Evolutionary conservation across 768 basidiomycete species (phyloP).

Genomic region (Dioszegia aurantiaca): DNA sequence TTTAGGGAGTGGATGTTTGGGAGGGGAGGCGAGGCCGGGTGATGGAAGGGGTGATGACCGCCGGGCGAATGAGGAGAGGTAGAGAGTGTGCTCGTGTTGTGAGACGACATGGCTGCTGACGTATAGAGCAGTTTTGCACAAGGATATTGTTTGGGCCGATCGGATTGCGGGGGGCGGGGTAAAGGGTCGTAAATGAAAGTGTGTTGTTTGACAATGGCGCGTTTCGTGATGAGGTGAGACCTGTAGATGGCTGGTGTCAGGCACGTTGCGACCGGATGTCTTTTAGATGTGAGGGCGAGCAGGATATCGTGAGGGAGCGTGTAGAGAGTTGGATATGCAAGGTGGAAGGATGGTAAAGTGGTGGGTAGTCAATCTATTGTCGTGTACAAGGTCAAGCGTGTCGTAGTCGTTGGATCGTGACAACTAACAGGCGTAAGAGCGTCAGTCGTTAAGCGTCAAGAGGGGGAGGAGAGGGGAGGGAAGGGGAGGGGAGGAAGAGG

Average conservation of each 20-base stretch:
- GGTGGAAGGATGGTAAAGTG: not conserved
- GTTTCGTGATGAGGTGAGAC: not conserved
- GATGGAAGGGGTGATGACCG: slow-evolving; percentile 11
- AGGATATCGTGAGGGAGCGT: too few species aligned
- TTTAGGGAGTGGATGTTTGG: slow-evolving; percentile 40
- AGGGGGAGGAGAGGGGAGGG: not conserved
- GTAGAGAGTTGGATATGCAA: not conserved
- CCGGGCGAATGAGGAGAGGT: slow-evolving; percentile 3
- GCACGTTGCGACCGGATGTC: too few species aligned
- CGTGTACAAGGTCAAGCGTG: not conserved
- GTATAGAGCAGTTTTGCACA: too few species aligned
- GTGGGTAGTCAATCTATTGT: not conserved
- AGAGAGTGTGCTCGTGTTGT: slow-evolving; percentile 6
- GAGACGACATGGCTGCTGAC: slow-evolving; percentile 15
- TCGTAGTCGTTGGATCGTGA: not conserved
- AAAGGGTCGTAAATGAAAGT: not conserved
- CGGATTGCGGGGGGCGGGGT: not conserved
- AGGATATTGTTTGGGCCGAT: not conserved
- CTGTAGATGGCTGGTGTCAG: too few species aligned
- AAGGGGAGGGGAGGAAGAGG: not conserved
- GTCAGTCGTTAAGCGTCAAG: slow-evolving; percentile 12
- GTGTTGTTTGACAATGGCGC: not conserved
- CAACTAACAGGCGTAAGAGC: not conserved
- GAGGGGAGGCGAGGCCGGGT: slow-evolving; percentile 35
- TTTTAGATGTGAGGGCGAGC: too few species aligned